phyloP scores from a whole-genome alignment of 345 rosid genomes.

The Eucalyptus regnans region DNA sequence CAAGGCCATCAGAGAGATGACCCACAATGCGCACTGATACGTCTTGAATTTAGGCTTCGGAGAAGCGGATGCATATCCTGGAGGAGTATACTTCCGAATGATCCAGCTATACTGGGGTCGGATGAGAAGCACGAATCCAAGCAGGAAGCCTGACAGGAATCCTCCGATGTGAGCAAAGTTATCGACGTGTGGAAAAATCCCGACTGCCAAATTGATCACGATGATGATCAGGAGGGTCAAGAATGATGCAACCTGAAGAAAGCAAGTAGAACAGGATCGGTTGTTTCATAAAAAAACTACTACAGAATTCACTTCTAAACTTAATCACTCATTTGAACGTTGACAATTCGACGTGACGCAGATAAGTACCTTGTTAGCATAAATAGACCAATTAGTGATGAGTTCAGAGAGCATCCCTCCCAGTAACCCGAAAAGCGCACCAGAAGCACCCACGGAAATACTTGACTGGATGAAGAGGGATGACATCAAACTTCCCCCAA shows the following conservation, averaged over 20 bases:
- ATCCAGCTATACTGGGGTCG: conserved; percentile 86
- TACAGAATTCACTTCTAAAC: not conserved
- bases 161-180: conserved; percentile 97
- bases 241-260: conserved; percentile 45
- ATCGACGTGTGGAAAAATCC: conserved; percentile 88
- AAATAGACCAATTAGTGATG: conserved; percentile 85
- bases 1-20: conserved; percentile 51
- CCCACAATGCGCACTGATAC: conserved; percentile 62
- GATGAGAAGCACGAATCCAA: conserved; percentile 73
- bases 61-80: conserved; percentile 4
- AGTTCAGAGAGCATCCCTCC: conserved; percentile 96
- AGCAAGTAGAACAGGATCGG: not conserved
- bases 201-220: conserved; percentile 68
- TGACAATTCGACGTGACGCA: not conserved
- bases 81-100: conserved; percentile 30
- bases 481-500: conserved; percentile 90
- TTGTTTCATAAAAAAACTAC: not conserved
- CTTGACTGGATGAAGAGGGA: conserved; percentile 75
- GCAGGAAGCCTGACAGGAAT: conserved; percentile 71
- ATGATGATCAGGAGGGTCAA: conserved; percentile 52
- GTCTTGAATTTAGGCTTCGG: conserved; percentile 41
- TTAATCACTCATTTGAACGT: not conserved
- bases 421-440: conserved; percentile 85
- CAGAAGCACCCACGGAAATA: conserved; percentile 94
- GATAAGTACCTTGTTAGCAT: conserved; percentile 56